Evolutionary conservation across 352 stramenopile genomes (phyloP), one percentile per base, ranked within the genome.

Genomic region (Phytophthora palmivora): DNA sequence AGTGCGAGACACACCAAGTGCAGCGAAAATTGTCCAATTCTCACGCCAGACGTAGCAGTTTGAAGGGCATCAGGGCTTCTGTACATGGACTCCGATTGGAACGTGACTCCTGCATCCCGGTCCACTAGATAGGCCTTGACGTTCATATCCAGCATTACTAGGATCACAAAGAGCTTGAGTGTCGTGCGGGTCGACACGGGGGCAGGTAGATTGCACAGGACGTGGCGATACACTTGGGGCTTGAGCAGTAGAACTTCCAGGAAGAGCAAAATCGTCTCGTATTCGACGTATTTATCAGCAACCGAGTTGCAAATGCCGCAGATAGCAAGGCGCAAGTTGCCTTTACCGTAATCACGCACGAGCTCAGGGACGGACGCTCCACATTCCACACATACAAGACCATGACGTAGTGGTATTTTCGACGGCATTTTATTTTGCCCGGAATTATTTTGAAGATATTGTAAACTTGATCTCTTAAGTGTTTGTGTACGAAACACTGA

Each of bases 241-340:
- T 90, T 88, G 64, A 94, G 81, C 48, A 95, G 79, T 50, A 96
- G 79, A 19, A 95, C 76, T 58, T 96, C 88, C 47, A 96, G 73
- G 68, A 92, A 92, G 44, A 95, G 80, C 69, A 96, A 58, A 14
- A 94, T 72, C 44, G 79, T 82, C 60, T 95, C 88, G 55, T 91
- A 95, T 75, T 96, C 88, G 67, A 96, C 86, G 62, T 96, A 96
- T 64, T 91, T 91, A 67, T 96, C 88, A 3, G 85, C 82, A 18
- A 94, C 80, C 0, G 69, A 58, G 57, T 92, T 90, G 78, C 88
- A 96, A 14, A 16, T 42, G 6, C 24, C 49, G 48, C 88, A 96
- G 54, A 92, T 92, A 16, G 69, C 78, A 6, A 96, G 77, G 2
- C 86, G 87, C 26, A 96, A 58, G 70, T 95, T 96, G 15, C 88